These are phyloP conservation scores for Entonaema liquescens DNA, from an alignment of 495 filamentous ascomycete genomes.

Conservation along the genomic window DNA sequence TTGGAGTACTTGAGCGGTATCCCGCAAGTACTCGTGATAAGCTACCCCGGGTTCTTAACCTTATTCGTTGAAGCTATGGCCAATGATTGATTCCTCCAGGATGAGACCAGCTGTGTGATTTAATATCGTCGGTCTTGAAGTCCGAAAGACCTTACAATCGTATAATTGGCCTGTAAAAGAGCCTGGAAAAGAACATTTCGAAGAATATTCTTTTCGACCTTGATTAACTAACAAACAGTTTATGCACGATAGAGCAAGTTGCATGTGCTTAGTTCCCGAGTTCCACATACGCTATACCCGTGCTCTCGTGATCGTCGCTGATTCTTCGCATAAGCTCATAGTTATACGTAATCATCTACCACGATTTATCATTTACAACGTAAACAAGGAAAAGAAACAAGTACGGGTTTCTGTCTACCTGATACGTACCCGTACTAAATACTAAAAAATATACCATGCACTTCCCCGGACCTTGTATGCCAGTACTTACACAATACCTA, in stretches of 20 bases:
- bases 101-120: slow-evolving; percentile 11
- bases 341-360: background rate
- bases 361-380: too few species aligned
- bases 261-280: background rate
- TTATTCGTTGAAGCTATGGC: background rate
- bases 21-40: slow-evolving; percentile 5
- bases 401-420: too few species aligned
- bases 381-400: background rate
- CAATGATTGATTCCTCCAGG: slow-evolving; percentile 9
- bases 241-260: background rate
- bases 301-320: background rate
- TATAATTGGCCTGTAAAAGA: too few species aligned
- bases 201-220: too few species aligned
- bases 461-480: background rate
- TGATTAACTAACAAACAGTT: background rate
- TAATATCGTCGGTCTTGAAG: too few species aligned
- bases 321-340: background rate
- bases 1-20: slow-evolving; percentile 14
- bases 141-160: too few species aligned
- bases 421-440: background rate
- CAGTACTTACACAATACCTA: background rate
- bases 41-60: too few species aligned
- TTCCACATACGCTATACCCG: background rate
- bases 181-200: too few species aligned
- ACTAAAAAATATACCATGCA: background rate